Evolutionary conservation across 2,329 filamentous ascomycete species (phyloP), one percentile per base, ranked within the genome.

Genomic region (Helotiales sp.): DNA sequence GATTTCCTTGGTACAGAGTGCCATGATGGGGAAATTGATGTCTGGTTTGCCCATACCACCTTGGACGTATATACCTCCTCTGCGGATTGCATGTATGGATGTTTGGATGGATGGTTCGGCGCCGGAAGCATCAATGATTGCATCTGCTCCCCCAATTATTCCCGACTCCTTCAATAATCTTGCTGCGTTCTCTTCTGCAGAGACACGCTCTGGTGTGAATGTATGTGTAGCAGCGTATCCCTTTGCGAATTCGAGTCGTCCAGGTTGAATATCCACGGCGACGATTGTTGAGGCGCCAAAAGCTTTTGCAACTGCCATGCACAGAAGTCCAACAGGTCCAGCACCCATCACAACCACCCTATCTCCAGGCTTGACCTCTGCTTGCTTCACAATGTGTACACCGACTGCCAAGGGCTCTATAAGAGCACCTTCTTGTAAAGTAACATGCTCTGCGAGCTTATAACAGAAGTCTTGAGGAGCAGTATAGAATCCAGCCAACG

Each of bases 381-480:
- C 91, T 76, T 93, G 89, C 66, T 85, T 85, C 59, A 87, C 86
- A 65, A 95, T 91, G 76, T 96, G 92, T 30, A 96, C 91, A 13
- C 88, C 91, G 27, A 96, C 91, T 47, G 89, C 86, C 34, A 96
- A 83, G 2, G 92, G 92, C 80, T 98, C 93, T 69, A 98, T 86
- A 61, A 98, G 77, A 1, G 95, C 93, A 57, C 92, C 95, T 75
- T 97, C 91, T 71, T 95, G 89, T 53, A 96, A 78, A 0, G 83
- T 86, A 52, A 98, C 85, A 64, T 79, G 74, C 17, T 88, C 84
- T 1, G 93, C 92, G 5, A 98, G 83, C 78, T 91, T 91, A 77
- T 93, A 96, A 82, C 92, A 96, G 73, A 96, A 96, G 73, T 97
- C 93, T 66, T 89, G 85, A 1, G 93, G 91, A 6, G 93, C 80